Evolutionary conservation across 257 asterid species (phyloP).

Genomic region (Solanum medicagineum): DNA sequence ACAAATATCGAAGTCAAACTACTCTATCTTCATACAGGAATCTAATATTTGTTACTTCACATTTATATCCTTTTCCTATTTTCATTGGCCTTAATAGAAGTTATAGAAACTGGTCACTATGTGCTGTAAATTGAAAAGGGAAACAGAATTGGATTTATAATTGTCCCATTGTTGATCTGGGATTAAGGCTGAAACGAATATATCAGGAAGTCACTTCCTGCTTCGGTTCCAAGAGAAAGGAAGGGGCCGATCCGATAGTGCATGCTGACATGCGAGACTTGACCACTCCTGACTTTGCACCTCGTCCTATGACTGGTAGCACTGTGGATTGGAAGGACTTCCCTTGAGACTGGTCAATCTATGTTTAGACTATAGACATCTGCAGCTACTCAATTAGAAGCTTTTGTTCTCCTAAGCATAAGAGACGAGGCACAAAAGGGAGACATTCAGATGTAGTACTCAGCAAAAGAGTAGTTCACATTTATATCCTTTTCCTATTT

Average conservation of each 20-base stretch:
- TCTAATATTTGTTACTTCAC: background rate
- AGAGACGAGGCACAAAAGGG: background rate
- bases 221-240: too few relatives aligned
- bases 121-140: background rate
- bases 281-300: too few relatives aligned
- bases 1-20: background rate
- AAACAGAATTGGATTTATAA: background rate
- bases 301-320: too few relatives aligned
- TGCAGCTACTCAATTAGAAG: background rate
- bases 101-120: background rate
- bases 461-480: background rate
- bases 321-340: too few relatives aligned
- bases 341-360: background rate
- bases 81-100: background rate
- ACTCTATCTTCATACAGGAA: background rate
- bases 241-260: too few relatives aligned
- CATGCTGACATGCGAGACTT: too few relatives aligned
- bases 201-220: too few relatives aligned
- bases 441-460: background rate
- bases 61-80: background rate
- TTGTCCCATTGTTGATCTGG: background rate
- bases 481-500: background rate
- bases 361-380: background rate
- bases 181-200: too few relatives aligned
- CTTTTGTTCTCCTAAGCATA: background rate